Evolutionary conservation across 176 grass and related monocot genomes (phyloP).

Genomic region (Triticum dicoccoides): DNA sequence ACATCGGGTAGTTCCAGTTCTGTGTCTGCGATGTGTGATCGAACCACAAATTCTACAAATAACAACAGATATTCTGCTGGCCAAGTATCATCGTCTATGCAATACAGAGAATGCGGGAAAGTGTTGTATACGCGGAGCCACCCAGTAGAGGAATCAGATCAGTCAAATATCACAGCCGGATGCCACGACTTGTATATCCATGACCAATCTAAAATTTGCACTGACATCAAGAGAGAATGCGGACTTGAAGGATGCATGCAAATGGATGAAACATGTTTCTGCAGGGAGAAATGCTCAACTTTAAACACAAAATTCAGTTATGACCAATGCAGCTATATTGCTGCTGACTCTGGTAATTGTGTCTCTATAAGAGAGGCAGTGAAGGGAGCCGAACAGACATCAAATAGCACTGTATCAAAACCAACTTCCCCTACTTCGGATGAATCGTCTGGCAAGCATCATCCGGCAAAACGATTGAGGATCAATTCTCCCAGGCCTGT

Average conservation of each 20-base stretch:
- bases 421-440: constrained; percentile 39
- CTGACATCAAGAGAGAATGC: constrained; percentile 24
- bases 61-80: background rate
- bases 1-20: constrained; percentile 41
- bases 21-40: constrained; percentile 33
- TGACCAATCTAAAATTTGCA: constrained; percentile 34
- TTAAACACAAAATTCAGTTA: constrained; percentile 25
- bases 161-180: constrained; percentile 33
- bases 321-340: constrained; percentile 6
- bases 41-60: constrained; percentile 32
- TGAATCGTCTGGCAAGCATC: constrained; percentile 40
- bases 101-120: constrained; percentile 12
- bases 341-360: constrained; percentile 38
- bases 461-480: constrained; percentile 47
- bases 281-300: constrained; percentile 35
- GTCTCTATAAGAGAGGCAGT: constrained; percentile 27
- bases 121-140: background rate
- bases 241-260: constrained; percentile 16
- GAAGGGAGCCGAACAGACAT: constrained; percentile 37
- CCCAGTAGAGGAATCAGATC: constrained; percentile 30
- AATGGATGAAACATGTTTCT: constrained; percentile 39
- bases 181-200: constrained; percentile 22
- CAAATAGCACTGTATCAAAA: constrained; percentile 46
- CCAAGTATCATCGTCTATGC: constrained; percentile 11
- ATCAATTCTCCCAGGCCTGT: constrained; percentile 23